These are phyloP conservation scores for Boletus semigastroideus DNA, from an alignment of 1,284 basidiomycete genomes.

Conservation along the genomic window DNA sequence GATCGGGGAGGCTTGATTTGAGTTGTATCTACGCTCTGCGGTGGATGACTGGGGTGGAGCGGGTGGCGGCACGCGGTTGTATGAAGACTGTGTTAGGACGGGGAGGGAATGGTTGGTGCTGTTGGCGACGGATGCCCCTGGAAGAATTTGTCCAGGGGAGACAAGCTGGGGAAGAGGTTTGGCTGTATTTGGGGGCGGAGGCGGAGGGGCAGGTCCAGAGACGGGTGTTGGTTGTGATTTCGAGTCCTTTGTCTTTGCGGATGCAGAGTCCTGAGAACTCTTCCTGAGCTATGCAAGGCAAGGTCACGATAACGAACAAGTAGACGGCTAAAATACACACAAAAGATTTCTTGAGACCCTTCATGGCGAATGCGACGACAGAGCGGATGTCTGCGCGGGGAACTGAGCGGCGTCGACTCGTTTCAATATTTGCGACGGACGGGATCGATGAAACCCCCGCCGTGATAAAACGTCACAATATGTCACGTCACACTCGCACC, in stretches of 20 bases:
- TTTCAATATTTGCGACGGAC: slow-evolving; percentile 4
- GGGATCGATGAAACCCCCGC: slow-evolving; percentile 34
- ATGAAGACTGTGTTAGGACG: slow-evolving; percentile 34
- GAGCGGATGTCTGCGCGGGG: slow-evolving; percentile 3
- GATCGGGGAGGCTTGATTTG: slow-evolving; percentile 51
- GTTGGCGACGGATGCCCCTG: slow-evolving; percentile 42
- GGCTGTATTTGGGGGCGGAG: slow-evolving; percentile 63
- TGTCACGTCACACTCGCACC: slow-evolving; percentile 27
- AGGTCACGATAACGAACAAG: slow-evolving; percentile 18
- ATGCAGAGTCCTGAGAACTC: slow-evolving; percentile 62
- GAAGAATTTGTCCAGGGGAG: slow-evolving; percentile 37
- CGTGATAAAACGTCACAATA: slow-evolving; percentile 33
- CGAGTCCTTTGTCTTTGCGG: slow-evolving; percentile 66
- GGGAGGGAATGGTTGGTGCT: slow-evolving; percentile 43
- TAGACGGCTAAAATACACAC: slow-evolving; percentile 42
- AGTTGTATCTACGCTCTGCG: slow-evolving; percentile 54
- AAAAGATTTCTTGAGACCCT: slow-evolving; percentile 87
- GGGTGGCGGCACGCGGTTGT: slow-evolving; percentile 44
- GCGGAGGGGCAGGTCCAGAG: slow-evolving; percentile 46
- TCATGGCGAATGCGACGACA: slow-evolving; percentile 54
- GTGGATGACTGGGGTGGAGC: slow-evolving; percentile 35
- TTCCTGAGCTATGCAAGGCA: slow-evolving; percentile 55
- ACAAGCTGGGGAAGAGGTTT: slow-evolving; percentile 57
- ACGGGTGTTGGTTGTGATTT: slow-evolving; percentile 48
- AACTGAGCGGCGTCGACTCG: slow-evolving; percentile 1